Base-by-base conservation (phyloP, 768 basidiomycete species). In the Multifurca ochricompacta region DNA sequence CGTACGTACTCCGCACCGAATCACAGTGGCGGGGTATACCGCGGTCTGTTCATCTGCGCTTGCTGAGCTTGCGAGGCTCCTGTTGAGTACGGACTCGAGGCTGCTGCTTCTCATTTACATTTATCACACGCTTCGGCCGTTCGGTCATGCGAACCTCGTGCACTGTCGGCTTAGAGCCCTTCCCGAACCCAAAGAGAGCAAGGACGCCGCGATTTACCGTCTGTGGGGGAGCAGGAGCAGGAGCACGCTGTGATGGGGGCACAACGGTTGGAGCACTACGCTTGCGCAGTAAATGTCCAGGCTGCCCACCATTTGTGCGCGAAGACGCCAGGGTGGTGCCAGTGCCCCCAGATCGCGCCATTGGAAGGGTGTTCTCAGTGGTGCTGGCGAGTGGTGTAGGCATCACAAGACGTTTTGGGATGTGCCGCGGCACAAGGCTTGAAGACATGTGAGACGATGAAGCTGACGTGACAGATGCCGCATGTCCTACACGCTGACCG, bases 331-430 rank as follows among this genome's bases (percentile, higher is more conserved):
- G 11, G 14, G 27, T 9, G 21, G 19, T 39, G 25, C 18, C 23
- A 19, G n/a, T 4, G 31, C 40, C 40, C 25, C 25, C 14, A 5
- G 52, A n/a, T 2, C 34, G 41, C 14, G 18, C 10, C 19, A 9
- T 53, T 37, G 42, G 37, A 27, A 37, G 19, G 45, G 47, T 39
- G 45, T 43, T 23, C 53, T 54, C 34, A 35, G 49, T 11, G 31
- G 56, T 10, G 47, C 49, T 32, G 53, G 62, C 51, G 32, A 88
- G 73, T 14, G 82, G 86, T 3, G 81, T 68, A 42, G 86, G 86
- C 86, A 88, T 88, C 39, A 87, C 79, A 25, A 88, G 78, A 43
- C 72, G 77, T 65, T 78, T 83, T 3, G 86, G 86, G 39, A 81
- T 62, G 66, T 81, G 70, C 4, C 61, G 59, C 21, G 68, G 66